Percentiles rank a stretch among this genome's conserved stretches.
phyloP scores from a whole-genome alignment of 176 grass and related monocot genomes.

The Metroxylon sagu region DNA sequence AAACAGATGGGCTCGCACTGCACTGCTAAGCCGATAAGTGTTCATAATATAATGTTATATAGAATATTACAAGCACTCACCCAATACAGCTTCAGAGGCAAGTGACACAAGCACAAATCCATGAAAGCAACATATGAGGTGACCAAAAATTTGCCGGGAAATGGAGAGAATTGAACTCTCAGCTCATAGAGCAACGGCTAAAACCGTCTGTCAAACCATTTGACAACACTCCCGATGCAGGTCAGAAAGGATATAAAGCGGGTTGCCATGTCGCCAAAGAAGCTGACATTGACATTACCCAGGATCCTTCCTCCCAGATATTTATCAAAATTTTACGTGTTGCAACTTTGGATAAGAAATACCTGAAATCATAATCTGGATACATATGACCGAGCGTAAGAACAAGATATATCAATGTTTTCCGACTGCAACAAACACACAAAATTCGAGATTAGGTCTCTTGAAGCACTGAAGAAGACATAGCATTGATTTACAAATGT shows the following conservation, averaged over 20 bases:
- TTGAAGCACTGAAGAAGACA: not conserved
- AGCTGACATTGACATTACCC: constrained; percentile 98
- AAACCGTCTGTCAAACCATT: constrained; percentile 94
- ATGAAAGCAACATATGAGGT: constrained; percentile 2
- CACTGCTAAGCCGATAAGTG: constrained; percentile 54
- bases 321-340: not conserved
- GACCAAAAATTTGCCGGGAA: constrained; percentile 44
- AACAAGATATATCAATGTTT: constrained; percentile 92
- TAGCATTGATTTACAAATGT: not conserved
- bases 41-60: constrained; percentile 47
- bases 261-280: constrained; percentile 73
- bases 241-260: constrained; percentile 53
- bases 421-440: constrained; percentile 40
- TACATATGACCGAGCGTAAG: constrained; percentile 83
- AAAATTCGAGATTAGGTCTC: not conserved
- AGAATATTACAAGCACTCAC: constrained; percentile 39
- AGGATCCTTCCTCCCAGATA: constrained; percentile 68
- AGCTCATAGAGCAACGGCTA: constrained; percentile 92
- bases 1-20: constrained; percentile 75
- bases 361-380: constrained; percentile 99
- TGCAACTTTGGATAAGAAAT: constrained; percentile 25
- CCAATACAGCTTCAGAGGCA: constrained; percentile 12
- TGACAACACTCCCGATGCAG: constrained; percentile 95
- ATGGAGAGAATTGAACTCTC: constrained; percentile 99
- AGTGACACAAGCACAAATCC: not conserved